Percentiles rank a stretch among this genome's conserved stretches.
Evolutionary conservation across 768 basidiomycete species (phyloP).

Genomic region (Tylopilus sp.): DNA sequence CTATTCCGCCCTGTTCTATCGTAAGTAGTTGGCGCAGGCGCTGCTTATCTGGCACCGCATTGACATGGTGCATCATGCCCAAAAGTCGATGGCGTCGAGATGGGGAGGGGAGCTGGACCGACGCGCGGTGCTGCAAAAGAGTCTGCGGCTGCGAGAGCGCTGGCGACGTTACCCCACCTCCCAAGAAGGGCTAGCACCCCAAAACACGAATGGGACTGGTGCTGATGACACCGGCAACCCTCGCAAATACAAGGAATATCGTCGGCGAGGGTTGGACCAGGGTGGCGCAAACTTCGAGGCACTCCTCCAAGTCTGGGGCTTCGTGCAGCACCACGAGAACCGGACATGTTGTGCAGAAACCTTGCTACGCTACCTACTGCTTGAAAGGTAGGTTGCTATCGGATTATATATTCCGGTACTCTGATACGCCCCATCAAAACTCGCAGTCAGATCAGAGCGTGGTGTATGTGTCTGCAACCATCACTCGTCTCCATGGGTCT

Average conservation of each 20-base stretch:
- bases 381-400: neutral
- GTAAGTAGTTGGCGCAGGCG: neutral
- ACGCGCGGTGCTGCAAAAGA: conserved; percentile 5
- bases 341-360: neutral
- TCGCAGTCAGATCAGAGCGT: neutral
- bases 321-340: neutral
- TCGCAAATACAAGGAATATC: neutral
- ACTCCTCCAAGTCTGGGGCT: too few species aligned
- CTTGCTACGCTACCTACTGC: neutral
- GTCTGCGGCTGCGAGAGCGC: conserved; percentile 13
- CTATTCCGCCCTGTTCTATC: conserved; percentile 6
- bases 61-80: neutral
- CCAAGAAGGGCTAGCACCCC: neutral
- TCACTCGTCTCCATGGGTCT: neutral
- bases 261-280: neutral
- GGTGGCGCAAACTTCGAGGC: neutral
- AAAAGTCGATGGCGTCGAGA: conserved; percentile 12
- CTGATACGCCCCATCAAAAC: neutral
- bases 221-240: neutral
- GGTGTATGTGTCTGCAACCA: neutral
- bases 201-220: neutral
- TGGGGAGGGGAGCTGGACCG: conserved; percentile 10
- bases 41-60: neutral
- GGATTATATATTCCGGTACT: neutral
- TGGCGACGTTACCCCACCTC: conserved; percentile 1